A percentile compares a stretch with the other conserved stretches of the same genome.
These are phyloP conservation scores for Conringia planisiliqua DNA, from an alignment of 345 rosid species.

Conservation along the genomic window DNA sequence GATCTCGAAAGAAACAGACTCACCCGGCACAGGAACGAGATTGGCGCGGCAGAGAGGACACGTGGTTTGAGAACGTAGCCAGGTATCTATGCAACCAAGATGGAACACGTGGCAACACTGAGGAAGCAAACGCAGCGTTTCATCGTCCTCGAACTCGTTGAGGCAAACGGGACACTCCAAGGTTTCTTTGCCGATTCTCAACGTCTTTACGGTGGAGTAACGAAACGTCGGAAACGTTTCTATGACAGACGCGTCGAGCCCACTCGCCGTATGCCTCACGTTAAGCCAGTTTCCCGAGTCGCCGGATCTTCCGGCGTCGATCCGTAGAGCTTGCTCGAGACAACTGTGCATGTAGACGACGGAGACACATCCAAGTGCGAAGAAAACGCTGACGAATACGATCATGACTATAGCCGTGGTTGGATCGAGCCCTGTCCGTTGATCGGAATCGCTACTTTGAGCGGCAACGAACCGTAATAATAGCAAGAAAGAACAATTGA, in stretches of 20 bases:
- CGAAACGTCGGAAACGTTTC: slow-evolving; percentile 66
- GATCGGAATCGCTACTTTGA: too few species aligned
- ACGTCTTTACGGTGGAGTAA: slow-evolving; percentile 63
- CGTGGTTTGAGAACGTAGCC: slow-evolving; percentile 64
- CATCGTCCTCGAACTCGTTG: slow-evolving; percentile 73
- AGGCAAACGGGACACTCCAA: slow-evolving; percentile 88
- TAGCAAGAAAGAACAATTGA: slow-evolving; percentile 19
- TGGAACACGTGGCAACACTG: slow-evolving; percentile 83
- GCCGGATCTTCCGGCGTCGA: background rate
- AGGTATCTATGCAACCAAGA: slow-evolving; percentile 67
- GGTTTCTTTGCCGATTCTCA: slow-evolving; percentile 50
- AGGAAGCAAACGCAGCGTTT: slow-evolving; percentile 79
- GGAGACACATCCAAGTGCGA: slow-evolving; percentile 61
- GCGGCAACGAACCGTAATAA: slow-evolving; percentile 23
- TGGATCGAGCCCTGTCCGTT: too few species aligned
- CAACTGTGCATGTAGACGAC: slow-evolving; percentile 57
- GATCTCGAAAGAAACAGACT: slow-evolving; percentile 29
- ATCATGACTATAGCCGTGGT: slow-evolving; percentile 51
- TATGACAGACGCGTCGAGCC: slow-evolving; percentile 56
- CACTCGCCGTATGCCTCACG: slow-evolving; percentile 37
- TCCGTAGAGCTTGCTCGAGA: slow-evolving; percentile 20
- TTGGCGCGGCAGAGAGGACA: slow-evolving; percentile 87
- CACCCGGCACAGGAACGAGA: slow-evolving; percentile 57
- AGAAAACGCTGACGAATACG: slow-evolving; percentile 52
- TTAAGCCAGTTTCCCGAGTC: slow-evolving; percentile 34